Base-by-base conservation (phyloP, 139 green algal genomes). In the Haematococcus lacustris region DNA sequence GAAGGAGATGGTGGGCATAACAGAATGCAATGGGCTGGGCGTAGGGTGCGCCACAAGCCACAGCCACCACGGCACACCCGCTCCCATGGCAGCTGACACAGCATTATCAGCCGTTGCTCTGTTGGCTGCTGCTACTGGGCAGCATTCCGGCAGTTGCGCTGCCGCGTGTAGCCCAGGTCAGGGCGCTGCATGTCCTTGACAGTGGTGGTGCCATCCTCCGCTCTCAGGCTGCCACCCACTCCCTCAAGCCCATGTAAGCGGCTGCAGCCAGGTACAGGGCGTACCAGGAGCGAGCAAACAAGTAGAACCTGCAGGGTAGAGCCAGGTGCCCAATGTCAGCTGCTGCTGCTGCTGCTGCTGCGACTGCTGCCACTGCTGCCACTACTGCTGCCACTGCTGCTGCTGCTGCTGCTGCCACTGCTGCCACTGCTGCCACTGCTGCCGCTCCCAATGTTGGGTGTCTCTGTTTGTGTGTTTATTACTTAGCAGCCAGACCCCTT, bases 261-360 rank as follows among this genome's bases (percentile, higher is more conserved):
- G 83, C 83, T 17, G 73, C 25, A 26, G 68, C 39, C 28, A 96
- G 73, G 71, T 93, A 96, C 3, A 84, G 1, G 21, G 51, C 71
- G 40, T 96, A 96, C 74, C 82, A 85, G 0, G 47, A 86, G 1
- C 91, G 69, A n/a, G 91, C 86, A 70, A 91, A 88, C 21, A 82
- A 75, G 38, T 88, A 89, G 66, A 91, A 90, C 68, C 79, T 63
- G 67, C 41, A 60, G 40, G 39, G 2, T 34, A 70, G 7, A 34
- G 63, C 23, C 33, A 41, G 23, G 51, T 7, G 61, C 32, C 33
- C 30, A 40, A 64, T 64, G 13, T 28, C 3, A 7, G 23, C 39
- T 41, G 4, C 28, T 32, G 4, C 7, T 39, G 60, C 33, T 41
- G 13, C 3, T 39, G n/a, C 3, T 66, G 21, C 4, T 66, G 21